A percentile compares a stretch with the other conserved stretches of the same genome.
Evolutionary conservation across 805 yeast species (phyloP).

Genomic region (Starmerella vaccinii): DNA sequence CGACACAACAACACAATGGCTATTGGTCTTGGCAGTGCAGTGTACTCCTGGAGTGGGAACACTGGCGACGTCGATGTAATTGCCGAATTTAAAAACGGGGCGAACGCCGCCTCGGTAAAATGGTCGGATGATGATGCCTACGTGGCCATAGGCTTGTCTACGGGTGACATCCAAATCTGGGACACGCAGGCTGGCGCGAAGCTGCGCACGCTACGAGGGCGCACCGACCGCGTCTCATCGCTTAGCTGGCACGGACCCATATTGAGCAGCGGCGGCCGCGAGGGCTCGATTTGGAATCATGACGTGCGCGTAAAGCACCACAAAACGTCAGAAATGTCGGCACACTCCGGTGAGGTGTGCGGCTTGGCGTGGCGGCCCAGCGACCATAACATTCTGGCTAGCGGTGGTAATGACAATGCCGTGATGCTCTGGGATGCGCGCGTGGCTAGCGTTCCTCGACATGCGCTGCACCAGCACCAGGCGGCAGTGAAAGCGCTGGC

Average conservation of each 20-base stretch:
- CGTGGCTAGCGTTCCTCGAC: constrained; percentile 50
- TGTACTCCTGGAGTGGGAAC: constrained; percentile 87
- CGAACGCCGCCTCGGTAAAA: constrained; percentile 55
- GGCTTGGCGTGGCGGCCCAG: constrained; percentile 67
- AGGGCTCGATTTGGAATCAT: constrained; percentile 75
- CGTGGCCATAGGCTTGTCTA: constrained; percentile 69
- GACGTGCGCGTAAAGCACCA: constrained; percentile 84
- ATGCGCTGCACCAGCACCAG: constrained; percentile 65
- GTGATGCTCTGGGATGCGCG: constrained; percentile 91
- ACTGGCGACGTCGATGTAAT: constrained; percentile 68
- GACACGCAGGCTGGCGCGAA: constrained; percentile 70
- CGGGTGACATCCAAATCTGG: constrained; percentile 87
- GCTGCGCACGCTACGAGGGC: constrained; percentile 66
- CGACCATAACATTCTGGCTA: constrained; percentile 78
- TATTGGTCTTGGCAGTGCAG: constrained; percentile 71
- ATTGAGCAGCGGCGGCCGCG: constrained; percentile 75
- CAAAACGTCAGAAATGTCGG: constrained; percentile 46
- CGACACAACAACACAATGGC: constrained; percentile 60
- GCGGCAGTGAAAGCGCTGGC: constrained; percentile 94
- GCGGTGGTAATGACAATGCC: constrained; percentile 90
- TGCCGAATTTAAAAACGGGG: constrained; percentile 19
- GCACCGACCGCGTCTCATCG: constrained; percentile 67
- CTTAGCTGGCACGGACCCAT: constrained; percentile 78
- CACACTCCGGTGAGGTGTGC: constrained; percentile 84
- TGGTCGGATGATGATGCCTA: constrained; percentile 88